Evolutionary conservation across 148 eudicot genomes (phyloP).

Genomic region (Simmondsia chinensis): DNA sequence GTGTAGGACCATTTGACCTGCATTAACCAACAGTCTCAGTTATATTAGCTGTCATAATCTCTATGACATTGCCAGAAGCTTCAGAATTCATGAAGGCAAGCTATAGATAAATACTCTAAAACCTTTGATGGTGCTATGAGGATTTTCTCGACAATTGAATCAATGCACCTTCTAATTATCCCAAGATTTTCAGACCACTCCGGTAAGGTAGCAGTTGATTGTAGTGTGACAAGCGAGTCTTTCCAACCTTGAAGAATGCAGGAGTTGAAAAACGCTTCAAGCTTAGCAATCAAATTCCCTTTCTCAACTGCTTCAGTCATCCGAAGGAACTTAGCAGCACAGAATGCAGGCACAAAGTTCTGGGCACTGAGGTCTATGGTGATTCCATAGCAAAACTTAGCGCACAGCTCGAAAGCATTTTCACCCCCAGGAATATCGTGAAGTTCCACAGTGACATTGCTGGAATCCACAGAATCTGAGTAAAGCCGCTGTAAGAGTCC

Average conservation of each 20-base stretch:
- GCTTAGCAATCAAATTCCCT: conserved; percentile 66
- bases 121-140: conserved; percentile 43
- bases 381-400: conserved; percentile 90
- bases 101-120: conserved; percentile 28
- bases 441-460: conserved; percentile 66
- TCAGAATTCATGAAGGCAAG: conserved; percentile 32
- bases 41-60: no score
- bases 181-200: conserved; percentile 67
- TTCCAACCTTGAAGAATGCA: conserved; percentile 86
- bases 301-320: conserved; percentile 91
- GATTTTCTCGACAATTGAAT: conserved; percentile 50
- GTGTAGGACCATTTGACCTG: conserved; percentile 68
- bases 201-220: conserved; percentile 48
- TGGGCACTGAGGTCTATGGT: conserved; percentile 75
- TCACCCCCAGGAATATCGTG: conserved; percentile 81
- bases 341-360: conserved; percentile 62
- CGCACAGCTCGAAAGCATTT: conserved; percentile 81
- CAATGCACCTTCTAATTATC: conserved; percentile 63
- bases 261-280: conserved; percentile 78
- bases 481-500: conserved; percentile 56
- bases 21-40: conserved; percentile 37
- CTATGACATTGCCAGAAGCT: conserved; percentile 25
- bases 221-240: conserved; percentile 61
- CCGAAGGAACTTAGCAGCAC: conserved; percentile 79
- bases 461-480: conserved; percentile 46